phyloP scores from a whole-genome alignment of 2,329 filamentous ascomycete genomes.

The Xylaria arbuscula region DNA sequence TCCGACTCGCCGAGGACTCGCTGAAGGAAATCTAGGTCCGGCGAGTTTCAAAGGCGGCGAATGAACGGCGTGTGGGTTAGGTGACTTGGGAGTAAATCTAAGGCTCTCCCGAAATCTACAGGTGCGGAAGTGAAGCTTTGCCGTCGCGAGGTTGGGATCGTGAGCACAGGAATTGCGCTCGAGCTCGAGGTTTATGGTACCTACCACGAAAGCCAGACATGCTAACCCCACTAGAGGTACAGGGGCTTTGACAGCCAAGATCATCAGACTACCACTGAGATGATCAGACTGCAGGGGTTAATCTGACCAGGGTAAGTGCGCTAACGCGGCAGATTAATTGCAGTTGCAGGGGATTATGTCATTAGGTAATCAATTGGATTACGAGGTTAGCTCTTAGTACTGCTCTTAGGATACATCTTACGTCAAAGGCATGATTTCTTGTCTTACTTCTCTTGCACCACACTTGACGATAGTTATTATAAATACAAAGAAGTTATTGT shows the following conservation, averaged over 20 bases:
- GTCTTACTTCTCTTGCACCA: not conserved
- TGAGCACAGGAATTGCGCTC: not conserved
- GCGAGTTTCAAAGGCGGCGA: constrained; percentile 9
- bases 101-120: constrained; percentile 1
- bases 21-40: constrained; percentile 27
- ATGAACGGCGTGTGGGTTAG: not conserved
- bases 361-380: constrained; percentile 4
- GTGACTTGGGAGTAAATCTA: not conserved
- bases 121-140: constrained; percentile 6
- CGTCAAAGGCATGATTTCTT: constrained; percentile 1
- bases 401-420: not conserved
- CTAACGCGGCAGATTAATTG: constrained; percentile 31
- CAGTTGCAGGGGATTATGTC: constrained; percentile 1
- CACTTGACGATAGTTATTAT: no score
- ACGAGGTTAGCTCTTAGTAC: no score
- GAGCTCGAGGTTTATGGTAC: not conserved
- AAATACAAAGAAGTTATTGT: not conserved
- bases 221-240: constrained; percentile 1
- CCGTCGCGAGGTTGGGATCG: constrained; percentile 18
- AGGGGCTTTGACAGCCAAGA: not conserved
- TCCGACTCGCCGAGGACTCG: constrained; percentile 25
- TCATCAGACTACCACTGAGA: constrained; percentile 6
- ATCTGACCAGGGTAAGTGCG: constrained; percentile 9
- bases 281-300: constrained; percentile 20
- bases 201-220: not conserved